Base-by-base conservation (phyloP, 805 yeast species). In the Kuraishia hungarica region DNA sequence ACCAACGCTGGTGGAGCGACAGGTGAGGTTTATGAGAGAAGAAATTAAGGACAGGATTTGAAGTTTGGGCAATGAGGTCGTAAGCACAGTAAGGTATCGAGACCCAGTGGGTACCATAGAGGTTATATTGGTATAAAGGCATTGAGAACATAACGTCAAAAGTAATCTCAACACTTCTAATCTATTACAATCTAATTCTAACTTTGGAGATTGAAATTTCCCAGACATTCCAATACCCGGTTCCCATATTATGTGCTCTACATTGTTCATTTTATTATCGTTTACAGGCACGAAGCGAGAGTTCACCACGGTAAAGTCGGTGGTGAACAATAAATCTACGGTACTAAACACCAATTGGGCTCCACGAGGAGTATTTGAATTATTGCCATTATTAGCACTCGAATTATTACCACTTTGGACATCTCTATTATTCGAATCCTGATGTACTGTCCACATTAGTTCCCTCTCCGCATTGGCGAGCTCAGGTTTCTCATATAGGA, bases 121-220 rank as follows among this genome's bases (percentile, higher is more conserved):
- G 6, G 74, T 61, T 0, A 81, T 74, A 2, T 70, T 55, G 2
- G 63, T 66, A 64, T 88, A 91, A 51, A 91, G 64, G 17, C 83
- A 76, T 51, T 77, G 78, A 1, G 96, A 86, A 22, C 80, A 73
- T 6, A 92, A 68, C 0, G 84, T 73, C 7, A 87, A 62, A 11
- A 93, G 55, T 7, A 90, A 70, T 51, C 86, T 72, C 46, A 93
- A 61, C 1, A 88, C 71, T 62, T 88, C 96, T 4, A 84, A 69
- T 61, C 96, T 78, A 64, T 87, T 83, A 24, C 82, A 65, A 60
- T 87, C 92, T 48, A 81, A 63, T 22, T 72, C 70, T 1, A 78
- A 69, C 19, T 64, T 69, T 50, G 72, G 80, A 39, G 54, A 62
- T 43, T 60, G 51, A 49, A 56, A 61, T 6, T 53, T 54, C 3